Conservation (phyloP, 2,329 filamentous ascomycete species). For the Cadophora gregata region DNA sequence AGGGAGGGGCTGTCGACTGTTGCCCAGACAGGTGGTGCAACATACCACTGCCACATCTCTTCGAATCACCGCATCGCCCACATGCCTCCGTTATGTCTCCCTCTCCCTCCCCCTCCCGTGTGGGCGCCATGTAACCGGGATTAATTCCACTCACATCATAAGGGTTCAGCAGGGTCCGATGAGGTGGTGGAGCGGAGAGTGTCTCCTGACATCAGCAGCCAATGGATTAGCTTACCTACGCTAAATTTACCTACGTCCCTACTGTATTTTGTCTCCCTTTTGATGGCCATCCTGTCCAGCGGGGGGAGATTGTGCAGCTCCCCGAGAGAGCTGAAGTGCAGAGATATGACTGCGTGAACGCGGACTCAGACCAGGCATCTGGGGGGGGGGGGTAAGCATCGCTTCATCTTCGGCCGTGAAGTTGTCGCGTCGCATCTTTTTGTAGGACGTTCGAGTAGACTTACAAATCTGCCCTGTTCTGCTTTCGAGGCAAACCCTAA, state of each 20-base stretch:
- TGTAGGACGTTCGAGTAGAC: not conserved
- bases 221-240: too few species aligned
- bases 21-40: not conserved
- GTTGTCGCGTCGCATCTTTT: not conserved
- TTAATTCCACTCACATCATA: conserved; percentile 12
- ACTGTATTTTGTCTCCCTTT: too few species aligned
- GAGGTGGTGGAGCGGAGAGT: not conserved
- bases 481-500: not conserved
- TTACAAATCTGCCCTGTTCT: not conserved
- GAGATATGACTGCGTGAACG: too few species aligned
- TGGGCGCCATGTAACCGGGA: not conserved
- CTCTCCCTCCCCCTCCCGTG: not conserved
- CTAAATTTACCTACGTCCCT: too few species aligned
- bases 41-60: not conserved
- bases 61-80: not conserved
- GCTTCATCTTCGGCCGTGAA: too few species aligned
- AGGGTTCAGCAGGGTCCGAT: conserved; percentile 14
- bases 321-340: too few species aligned
- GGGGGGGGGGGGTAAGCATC: not conserved
- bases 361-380: too few species aligned
- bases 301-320: too few species aligned
- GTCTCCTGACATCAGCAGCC: too few species aligned
- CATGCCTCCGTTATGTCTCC: not conserved
- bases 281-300: too few species aligned
- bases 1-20: not conserved